Conservation (phyloP, 176 grass and related monocot species). For the Oryza rufipogon region DNA sequence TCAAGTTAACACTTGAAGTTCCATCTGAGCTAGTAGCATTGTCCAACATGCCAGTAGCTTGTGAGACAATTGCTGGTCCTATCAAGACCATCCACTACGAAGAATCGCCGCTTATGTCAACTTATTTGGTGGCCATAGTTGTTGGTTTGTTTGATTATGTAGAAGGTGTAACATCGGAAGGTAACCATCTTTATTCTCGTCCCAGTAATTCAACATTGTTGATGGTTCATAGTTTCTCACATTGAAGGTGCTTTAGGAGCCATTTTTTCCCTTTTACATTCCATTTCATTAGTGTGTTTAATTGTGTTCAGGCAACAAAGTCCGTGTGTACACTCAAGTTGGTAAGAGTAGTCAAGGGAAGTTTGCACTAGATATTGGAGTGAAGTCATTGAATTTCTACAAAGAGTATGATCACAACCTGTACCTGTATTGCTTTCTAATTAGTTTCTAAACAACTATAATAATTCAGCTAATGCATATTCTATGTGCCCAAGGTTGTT, state of each 20-base stretch:
- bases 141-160: slow-evolving; percentile 80
- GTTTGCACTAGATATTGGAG: slow-evolving; percentile 83
- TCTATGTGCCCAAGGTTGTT: background rate
- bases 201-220: slow-evolving; percentile 10
- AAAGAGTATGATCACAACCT: slow-evolving; percentile 60
- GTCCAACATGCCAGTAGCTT: slow-evolving; percentile 78
- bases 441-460: slow-evolving; percentile 21
- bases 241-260: background rate
- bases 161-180: slow-evolving; percentile 56
- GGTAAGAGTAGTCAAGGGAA: slow-evolving; percentile 77
- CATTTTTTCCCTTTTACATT: background rate
- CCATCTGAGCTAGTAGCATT: slow-evolving; percentile 65
- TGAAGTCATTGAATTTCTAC: slow-evolving; percentile 76
- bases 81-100: slow-evolving; percentile 55
- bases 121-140: slow-evolving; percentile 91
- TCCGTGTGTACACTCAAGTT: slow-evolving; percentile 83
- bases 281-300: slow-evolving; percentile 31
- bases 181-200: slow-evolving; percentile 45
- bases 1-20: slow-evolving; percentile 81
- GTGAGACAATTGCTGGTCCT: slow-evolving; percentile 47
- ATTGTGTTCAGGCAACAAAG: slow-evolving; percentile 57
- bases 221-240: background rate
- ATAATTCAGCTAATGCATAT: slow-evolving; percentile 21
- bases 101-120: slow-evolving; percentile 93
- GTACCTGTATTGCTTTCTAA: background rate